Evolutionary conservation across 2,329 filamentous ascomycete genomes (phyloP).

Genomic region (Penicillium nordicum): DNA sequence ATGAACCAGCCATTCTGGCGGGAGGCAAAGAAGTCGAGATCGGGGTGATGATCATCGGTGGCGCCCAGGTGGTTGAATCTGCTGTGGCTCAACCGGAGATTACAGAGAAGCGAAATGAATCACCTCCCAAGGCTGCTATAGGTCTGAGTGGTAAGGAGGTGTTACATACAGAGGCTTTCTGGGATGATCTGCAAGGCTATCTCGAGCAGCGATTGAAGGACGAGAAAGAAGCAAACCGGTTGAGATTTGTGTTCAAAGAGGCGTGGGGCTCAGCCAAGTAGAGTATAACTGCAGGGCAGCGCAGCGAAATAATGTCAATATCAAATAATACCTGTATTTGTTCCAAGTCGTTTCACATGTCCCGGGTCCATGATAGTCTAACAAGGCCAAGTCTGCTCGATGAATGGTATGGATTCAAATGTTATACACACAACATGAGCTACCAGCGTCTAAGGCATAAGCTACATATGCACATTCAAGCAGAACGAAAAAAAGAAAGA

Average conservation of each 20-base stretch:
- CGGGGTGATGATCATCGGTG: constrained; percentile 82
- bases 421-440: constrained; percentile 20
- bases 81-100: constrained; percentile 30
- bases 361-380: neutral
- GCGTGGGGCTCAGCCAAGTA: constrained; percentile 53
- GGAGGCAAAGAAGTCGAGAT: constrained; percentile 63
- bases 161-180: constrained; percentile 72
- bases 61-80: constrained; percentile 50
- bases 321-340: constrained; percentile 11
- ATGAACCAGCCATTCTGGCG: constrained; percentile 46
- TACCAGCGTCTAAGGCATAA: neutral
- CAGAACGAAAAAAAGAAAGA: neutral
- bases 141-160: constrained; percentile 57
- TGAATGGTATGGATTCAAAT: constrained; percentile 15
- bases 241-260: constrained; percentile 65
- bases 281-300: neutral
- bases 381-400: neutral
- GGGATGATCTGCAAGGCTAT: constrained; percentile 79
- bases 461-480: neutral
- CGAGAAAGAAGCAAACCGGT: constrained; percentile 59
- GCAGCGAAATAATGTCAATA: constrained; percentile 2
- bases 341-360: neutral
- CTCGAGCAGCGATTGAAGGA: constrained; percentile 75
- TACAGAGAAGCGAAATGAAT: constrained; percentile 27
- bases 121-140: constrained; percentile 43